Evolutionary conservation across 257 asterid genomes (phyloP).

Genomic region (Plantago ovata): DNA sequence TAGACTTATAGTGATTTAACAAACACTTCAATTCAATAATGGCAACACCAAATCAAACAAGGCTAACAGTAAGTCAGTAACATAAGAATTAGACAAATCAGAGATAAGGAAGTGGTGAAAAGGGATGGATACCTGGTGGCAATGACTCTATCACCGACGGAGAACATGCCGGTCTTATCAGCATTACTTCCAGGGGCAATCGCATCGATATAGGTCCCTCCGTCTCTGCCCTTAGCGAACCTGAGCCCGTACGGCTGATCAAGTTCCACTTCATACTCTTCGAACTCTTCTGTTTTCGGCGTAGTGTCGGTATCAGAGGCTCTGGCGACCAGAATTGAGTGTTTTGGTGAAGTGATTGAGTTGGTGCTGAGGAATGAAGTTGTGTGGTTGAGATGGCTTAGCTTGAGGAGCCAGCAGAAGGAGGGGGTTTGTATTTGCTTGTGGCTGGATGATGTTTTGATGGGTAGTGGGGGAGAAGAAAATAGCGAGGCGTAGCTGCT

Average conservation of each 20-base stretch:
- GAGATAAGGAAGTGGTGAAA: neutral
- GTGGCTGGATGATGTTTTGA: slow-evolving; percentile 20
- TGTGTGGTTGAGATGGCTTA: slow-evolving; percentile 29
- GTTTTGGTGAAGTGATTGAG: slow-evolving; percentile 20
- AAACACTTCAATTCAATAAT: too few relatives aligned
- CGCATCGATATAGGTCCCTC: slow-evolving; percentile 93
- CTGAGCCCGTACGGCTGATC: slow-evolving; percentile 73
- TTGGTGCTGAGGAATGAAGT: slow-evolving; percentile 11
- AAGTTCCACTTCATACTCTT: slow-evolving; percentile 74
- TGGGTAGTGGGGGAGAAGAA: slow-evolving; percentile 40
- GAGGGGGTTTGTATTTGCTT: slow-evolving; percentile 38
- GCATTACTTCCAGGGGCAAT: slow-evolving; percentile 83
- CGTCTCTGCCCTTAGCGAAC: slow-evolving; percentile 84
- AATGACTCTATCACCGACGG: slow-evolving; percentile 83
- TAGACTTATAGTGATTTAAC: too few relatives aligned
- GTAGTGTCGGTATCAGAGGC: slow-evolving; percentile 47
- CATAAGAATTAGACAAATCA: too few relatives aligned
- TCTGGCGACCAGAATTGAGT: slow-evolving; percentile 25
- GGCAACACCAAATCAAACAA: too few relatives aligned
- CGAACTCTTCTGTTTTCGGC: slow-evolving; percentile 9
- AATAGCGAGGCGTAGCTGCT: slow-evolving; percentile 48
- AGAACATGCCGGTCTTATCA: slow-evolving; percentile 67
- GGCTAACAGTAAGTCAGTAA: too few relatives aligned
- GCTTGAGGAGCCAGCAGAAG: slow-evolving; percentile 38
- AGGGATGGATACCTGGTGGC: slow-evolving; percentile 68